A percentile compares a stretch with the other conserved stretches of the same genome.
These are phyloP conservation scores for Myxozyma lipomycoides DNA, from an alignment of 805 yeast species.

Conservation along the genomic window DNA sequence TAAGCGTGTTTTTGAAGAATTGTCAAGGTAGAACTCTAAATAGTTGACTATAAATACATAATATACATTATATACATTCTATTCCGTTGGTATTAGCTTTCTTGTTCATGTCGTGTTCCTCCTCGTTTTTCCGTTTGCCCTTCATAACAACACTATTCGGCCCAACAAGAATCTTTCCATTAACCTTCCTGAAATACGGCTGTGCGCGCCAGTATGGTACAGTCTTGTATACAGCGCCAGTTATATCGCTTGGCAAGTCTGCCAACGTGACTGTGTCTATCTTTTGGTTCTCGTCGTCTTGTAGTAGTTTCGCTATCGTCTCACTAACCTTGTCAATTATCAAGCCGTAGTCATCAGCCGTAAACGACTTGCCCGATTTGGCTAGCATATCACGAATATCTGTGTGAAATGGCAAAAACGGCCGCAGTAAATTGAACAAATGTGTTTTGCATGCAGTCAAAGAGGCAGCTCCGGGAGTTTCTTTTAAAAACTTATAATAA, in stretches of 20 bases:
- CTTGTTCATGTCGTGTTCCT: background rate
- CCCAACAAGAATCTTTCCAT: conserved; percentile 47
- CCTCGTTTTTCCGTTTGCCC: conserved; percentile 6
- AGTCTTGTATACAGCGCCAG: conserved; percentile 79
- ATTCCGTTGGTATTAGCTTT: background rate
- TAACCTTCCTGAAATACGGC: conserved; percentile 86
- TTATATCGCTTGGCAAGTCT: conserved; percentile 52
- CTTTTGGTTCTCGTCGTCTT: conserved; percentile 55
- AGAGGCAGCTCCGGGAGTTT: conserved; percentile 64
- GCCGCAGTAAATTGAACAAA: conserved; percentile 77
- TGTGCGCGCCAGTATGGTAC: conserved; percentile 96
- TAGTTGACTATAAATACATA: no score
- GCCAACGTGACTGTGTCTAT: conserved; percentile 47
- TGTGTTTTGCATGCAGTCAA: conserved; percentile 85
- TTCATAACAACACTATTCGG: background rate
- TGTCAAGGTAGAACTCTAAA: background rate
- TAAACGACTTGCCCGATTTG: conserved; percentile 39
- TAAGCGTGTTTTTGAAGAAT: conserved; percentile 7
- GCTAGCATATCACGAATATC: conserved; percentile 77
- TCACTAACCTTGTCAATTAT: conserved; percentile 65
- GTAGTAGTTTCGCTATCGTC: conserved; percentile 55
- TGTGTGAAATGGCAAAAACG: conserved; percentile 71
- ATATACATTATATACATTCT: no score
- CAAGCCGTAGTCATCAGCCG: conserved; percentile 48
- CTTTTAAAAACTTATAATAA: conserved; percentile 76